Evolutionary conservation across 2,329 filamentous ascomycete species (phyloP).

Genomic region (Biscogniauxia sp.): DNA sequence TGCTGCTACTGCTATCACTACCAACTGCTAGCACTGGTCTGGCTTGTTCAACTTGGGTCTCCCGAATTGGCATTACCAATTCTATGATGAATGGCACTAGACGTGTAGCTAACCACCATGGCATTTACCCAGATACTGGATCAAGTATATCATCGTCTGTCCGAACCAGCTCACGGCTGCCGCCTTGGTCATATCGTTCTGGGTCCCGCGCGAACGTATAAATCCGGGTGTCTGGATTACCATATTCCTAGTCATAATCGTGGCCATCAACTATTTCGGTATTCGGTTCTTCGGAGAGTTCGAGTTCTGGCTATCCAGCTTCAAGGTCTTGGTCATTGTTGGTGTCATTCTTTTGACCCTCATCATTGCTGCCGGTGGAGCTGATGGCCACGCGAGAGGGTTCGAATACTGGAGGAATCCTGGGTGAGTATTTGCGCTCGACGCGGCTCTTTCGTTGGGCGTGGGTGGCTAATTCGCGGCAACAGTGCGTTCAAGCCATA

Average conservation of each 20-base stretch:
- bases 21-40: too few species aligned
- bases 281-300: slow-evolving; percentile 68
- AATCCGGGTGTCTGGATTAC: slow-evolving; percentile 81
- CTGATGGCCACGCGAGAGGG: slow-evolving; percentile 58
- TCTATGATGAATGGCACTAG: background rate
- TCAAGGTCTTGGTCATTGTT: slow-evolving; percentile 67
- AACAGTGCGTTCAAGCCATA: slow-evolving; percentile 48
- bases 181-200: slow-evolving; percentile 77
- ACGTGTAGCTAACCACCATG: background rate
- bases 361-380: slow-evolving; percentile 63
- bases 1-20: too few species aligned
- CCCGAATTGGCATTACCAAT: too few species aligned
- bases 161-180: slow-evolving; percentile 82
- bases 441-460: slow-evolving; percentile 11
- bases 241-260: slow-evolving; percentile 61
- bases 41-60: too few species aligned
- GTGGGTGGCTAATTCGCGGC: background rate
- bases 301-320: slow-evolving; percentile 60
- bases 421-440: slow-evolving; percentile 40
- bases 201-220: slow-evolving; percentile 62
- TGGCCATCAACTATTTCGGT: slow-evolving; percentile 67
- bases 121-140: slow-evolving; percentile 50
- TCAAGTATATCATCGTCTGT: slow-evolving; percentile 82
- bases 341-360: slow-evolving; percentile 65
- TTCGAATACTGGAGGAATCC: slow-evolving; percentile 66